Base-by-base conservation (phyloP, 2,329 filamentous ascomycete genomes). In the Polytolypa hystricis region DNA sequence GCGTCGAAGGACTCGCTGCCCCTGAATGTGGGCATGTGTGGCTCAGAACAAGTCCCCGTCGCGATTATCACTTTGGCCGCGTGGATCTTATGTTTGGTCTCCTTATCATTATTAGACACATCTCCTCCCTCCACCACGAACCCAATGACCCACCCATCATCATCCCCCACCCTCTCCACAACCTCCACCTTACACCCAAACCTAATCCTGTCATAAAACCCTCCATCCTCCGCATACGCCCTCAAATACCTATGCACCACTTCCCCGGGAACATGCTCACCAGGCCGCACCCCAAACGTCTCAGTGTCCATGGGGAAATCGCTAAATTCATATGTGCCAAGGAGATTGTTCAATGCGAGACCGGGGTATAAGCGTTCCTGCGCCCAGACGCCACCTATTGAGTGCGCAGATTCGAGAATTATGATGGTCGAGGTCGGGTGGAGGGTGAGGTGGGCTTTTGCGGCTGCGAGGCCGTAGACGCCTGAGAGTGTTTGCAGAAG, bases 271-370 rank as follows among this genome's bases (percentile, higher is more conserved):
- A 82, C 72, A 51, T 81, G 75, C 35, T 77, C 53, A 11, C 70
- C 71, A 5, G 54, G 47, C 34, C 65, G 50, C 15, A 67, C 55
- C 0, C 60, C 62, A 46, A 71, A 78, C 0, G 58, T 65, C 14
- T 67, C 67, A 5, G 61, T 56, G 40, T 69, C 65, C 75, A 87
- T 80, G 12, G 80, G 79, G 41, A 82, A 84, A 47, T 84, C 82
- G 0, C 75, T 74, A 48, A 73, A 85, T 54, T 87, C 79, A 46
- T 79, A 84, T 0, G 74, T 80, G 2, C 81, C 81, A 8, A 79
- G 55, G 53, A 84, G 70, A 49, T 86, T 86, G 57, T 89, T 87
- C 36, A 73, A 77, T 48, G 77, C 81, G 33, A 89, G 66, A 1
- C 74, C 76, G 0, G 76, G 72, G 52, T 86, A 66, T 1, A 84